These are phyloP conservation scores for Colletotrichum horii DNA, from an alignment of 2,329 filamentous ascomycete genomes.

Conservation along the genomic window DNA sequence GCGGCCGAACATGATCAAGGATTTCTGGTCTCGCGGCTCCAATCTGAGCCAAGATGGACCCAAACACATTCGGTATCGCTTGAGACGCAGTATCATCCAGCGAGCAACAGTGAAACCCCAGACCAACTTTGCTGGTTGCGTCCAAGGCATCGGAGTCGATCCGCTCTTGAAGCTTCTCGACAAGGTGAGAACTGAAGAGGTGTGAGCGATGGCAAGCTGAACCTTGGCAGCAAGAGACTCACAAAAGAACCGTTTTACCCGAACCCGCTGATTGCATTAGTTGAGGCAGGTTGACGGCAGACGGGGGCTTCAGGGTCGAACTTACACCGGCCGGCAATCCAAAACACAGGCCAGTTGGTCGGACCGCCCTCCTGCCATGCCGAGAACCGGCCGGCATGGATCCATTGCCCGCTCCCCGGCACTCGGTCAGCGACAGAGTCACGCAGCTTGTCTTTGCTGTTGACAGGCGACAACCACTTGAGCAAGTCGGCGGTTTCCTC, in stretches of 20 bases:
- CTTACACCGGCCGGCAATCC: conserved; percentile 29
- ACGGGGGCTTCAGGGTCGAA: background rate
- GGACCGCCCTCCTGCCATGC: conserved; percentile 19
- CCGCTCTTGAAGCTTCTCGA: conserved; percentile 22
- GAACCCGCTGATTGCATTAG: conserved; percentile 27
- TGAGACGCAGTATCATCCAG: conserved; percentile 29
- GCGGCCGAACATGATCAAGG: conserved; percentile 22
- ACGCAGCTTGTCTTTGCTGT: conserved; percentile 19
- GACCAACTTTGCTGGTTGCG: conserved; percentile 7
- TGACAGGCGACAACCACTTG: conserved; percentile 25
- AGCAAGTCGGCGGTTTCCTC: conserved; percentile 21
- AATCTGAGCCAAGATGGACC: conserved; percentile 30
- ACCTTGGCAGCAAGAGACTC: background rate
- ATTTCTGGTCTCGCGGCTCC: conserved; percentile 13
- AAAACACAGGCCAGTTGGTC: conserved; percentile 23
- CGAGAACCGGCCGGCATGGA: conserved; percentile 21
- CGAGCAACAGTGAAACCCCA: conserved; percentile 30
- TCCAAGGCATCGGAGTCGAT: background rate
- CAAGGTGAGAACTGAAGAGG: conserved; percentile 25
- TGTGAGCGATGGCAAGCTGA: background rate
- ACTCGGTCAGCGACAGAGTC: conserved; percentile 19
- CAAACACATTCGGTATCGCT: conserved; percentile 30
- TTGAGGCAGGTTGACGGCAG: background rate
- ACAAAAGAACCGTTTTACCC: conserved; percentile 33
- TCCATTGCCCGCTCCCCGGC: conserved; percentile 25